These are phyloP conservation scores for Xylariaceae sp. DNA, from an alignment of 2,329 filamentous ascomycete genomes.

Conservation along the genomic window DNA sequence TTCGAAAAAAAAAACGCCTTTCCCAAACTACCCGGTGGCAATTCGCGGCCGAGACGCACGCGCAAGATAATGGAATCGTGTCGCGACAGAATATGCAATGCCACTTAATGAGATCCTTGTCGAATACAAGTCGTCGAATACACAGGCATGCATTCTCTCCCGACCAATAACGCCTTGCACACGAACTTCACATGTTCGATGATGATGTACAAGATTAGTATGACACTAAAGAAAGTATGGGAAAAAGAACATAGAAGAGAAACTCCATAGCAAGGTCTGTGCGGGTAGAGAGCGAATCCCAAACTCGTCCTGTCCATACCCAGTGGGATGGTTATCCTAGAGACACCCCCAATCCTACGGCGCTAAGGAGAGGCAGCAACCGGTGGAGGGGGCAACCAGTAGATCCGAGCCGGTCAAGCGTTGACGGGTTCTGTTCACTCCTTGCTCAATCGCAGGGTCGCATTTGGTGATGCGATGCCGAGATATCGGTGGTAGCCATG, in stretches of 20 bases:
- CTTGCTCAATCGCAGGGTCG: constrained; percentile 3
- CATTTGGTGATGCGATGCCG: constrained; percentile 7
- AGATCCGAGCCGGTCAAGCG: neutral
- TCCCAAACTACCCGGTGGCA: neutral
- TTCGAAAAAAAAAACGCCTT: neutral
- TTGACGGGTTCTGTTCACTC: constrained; percentile 6
- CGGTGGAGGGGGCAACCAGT: no score
- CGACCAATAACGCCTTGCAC: neutral
- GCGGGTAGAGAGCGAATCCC: no score
- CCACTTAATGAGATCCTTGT: neutral
- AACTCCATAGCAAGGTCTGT: no score
- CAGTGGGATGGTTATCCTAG: constrained; percentile 1
- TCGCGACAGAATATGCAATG: neutral
- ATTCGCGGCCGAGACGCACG: neutral
- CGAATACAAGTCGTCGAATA: no score
- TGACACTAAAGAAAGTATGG: neutral
- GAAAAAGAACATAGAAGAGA: neutral
- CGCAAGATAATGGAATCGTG: neutral
- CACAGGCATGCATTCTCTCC: neutral
- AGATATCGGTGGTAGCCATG: constrained; percentile 10
- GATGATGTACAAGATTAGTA: neutral
- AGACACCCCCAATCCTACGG: constrained; percentile 5
- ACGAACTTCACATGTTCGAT: neutral
- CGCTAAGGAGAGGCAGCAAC: neutral
- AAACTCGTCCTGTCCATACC: neutral